A percentile compares a stretch with the other conserved stretches of the same genome.
Conservation (phyloP, 2,329 filamentous ascomycete species). For the Apiospora aurea region DNA sequence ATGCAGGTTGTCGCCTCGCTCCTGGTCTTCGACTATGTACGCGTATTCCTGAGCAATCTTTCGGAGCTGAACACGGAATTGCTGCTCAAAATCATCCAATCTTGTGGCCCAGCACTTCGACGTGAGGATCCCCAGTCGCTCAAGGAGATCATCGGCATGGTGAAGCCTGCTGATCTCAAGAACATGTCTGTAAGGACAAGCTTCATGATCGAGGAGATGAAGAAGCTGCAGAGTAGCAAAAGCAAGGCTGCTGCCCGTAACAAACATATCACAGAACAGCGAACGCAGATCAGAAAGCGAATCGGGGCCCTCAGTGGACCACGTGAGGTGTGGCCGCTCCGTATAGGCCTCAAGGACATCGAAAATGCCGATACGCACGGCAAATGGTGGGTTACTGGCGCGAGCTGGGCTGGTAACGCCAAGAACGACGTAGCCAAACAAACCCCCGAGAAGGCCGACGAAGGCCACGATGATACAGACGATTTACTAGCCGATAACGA, state of each 20-base stretch:
- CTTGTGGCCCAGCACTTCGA: constrained; percentile 81
- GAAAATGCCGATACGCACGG: constrained; percentile 84
- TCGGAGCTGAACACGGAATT: constrained; percentile 90
- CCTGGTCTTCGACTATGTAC: constrained; percentile 90
- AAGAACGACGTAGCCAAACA: constrained; percentile 31
- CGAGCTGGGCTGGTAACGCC: constrained; percentile 74
- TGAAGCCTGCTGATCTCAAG: constrained; percentile 75
- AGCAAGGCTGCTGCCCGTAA: constrained; percentile 77
- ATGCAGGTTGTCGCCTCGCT: constrained; percentile 86
- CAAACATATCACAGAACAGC: constrained; percentile 80
- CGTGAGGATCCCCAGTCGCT: constrained; percentile 88
- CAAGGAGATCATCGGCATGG: constrained; percentile 84
- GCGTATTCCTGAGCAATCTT: constrained; percentile 75
- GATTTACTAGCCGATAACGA: constrained; percentile 40
- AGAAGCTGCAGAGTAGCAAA: constrained; percentile 92
- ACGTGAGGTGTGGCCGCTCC: constrained; percentile 73
- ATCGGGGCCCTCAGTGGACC: constrained; percentile 75
- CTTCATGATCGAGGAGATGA: constrained; percentile 98
- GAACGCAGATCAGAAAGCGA: constrained; percentile 86
- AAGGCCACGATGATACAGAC: constrained; percentile 43
- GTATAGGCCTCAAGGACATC: constrained; percentile 83
- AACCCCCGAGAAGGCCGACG: constrained; percentile 36
- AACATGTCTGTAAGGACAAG: constrained; percentile 87
- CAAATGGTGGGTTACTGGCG: constrained; percentile 98
- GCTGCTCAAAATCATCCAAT: constrained; percentile 82